Percentiles rank a stretch among this genome's conserved stretches.
Evolutionary conservation across 352 stramenopile species (phyloP).

Genomic region (Phytophthora parvispora): DNA sequence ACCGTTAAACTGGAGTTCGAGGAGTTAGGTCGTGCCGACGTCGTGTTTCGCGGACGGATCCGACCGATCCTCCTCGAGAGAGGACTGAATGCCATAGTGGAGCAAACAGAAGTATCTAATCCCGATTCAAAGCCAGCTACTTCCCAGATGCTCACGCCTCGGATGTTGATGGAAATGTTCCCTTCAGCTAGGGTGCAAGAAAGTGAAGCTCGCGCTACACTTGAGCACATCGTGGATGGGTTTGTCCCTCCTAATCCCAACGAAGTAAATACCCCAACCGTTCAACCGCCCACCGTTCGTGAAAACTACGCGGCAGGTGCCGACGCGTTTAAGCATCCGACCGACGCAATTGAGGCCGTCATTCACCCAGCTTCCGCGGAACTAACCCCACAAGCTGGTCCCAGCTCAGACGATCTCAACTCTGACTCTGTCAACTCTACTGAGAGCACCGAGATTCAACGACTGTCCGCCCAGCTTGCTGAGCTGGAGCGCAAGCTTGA

Average conservation of each 20-base stretch:
- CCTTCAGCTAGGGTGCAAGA: constrained; percentile 24
- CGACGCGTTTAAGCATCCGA: neutral
- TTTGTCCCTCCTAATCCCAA: constrained; percentile 2
- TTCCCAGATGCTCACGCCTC: constrained; percentile 12
- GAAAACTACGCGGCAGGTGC: neutral
- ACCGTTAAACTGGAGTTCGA: neutral
- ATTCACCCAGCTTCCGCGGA: constrained; percentile 4
- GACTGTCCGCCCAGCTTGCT: constrained; percentile 20
- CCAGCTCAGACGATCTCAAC: constrained; percentile 1
- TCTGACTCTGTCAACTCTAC: neutral
- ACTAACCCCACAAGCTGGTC: neutral
- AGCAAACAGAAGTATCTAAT: neutral
- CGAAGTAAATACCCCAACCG: neutral
- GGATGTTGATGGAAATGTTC: constrained; percentile 30
- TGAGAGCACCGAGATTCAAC: constrained; percentile 9
- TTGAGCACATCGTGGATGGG: constrained; percentile 29
- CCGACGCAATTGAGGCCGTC: neutral
- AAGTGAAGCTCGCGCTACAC: constrained; percentile 28
- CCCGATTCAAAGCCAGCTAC: neutral
- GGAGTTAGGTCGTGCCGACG: constrained; percentile 16
- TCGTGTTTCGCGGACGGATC: constrained; percentile 34
- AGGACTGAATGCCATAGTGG: constrained; percentile 10
- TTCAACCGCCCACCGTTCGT: neutral
- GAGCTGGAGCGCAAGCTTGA: constrained; percentile 34
- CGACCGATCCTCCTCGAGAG: constrained; percentile 23